phyloP scores from a whole-genome alignment of 345 rosid genomes.

The Noccaea bulbosa region DNA sequence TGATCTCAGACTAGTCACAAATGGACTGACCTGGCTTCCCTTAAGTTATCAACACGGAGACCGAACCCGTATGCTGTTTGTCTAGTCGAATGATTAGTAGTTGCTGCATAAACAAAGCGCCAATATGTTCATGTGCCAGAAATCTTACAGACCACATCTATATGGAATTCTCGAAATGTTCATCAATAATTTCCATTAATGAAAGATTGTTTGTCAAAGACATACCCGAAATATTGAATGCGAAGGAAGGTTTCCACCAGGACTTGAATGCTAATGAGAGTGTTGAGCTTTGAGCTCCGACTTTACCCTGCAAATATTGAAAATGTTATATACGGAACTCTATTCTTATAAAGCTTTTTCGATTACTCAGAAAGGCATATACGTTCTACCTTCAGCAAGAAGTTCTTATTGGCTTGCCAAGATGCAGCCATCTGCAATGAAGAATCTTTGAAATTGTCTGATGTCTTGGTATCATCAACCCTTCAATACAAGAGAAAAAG shows the following conservation, averaged over 20 bases:
- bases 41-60: slow-evolving; percentile 70
- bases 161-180: neutral
- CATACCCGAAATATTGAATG: slow-evolving; percentile 77
- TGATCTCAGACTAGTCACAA: neutral
- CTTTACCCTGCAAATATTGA: slow-evolving; percentile 63
- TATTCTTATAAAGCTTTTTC: slow-evolving; percentile 12
- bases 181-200: neutral
- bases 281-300: slow-evolving; percentile 79
- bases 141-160: neutral
- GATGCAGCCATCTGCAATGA: slow-evolving; percentile 89
- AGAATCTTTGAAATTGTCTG: slow-evolving; percentile 56
- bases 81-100: slow-evolving; percentile 59
- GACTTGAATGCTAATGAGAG: slow-evolving; percentile 82
- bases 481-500: slow-evolving; percentile 42
- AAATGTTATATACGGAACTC: too few relatives aligned
- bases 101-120: slow-evolving; percentile 57
- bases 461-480: slow-evolving; percentile 57
- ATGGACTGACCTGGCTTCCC: slow-evolving; percentile 75
- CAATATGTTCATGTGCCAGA: slow-evolving; percentile 1
- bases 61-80: slow-evolving; percentile 68
- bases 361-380: neutral
- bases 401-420: slow-evolving; percentile 96
- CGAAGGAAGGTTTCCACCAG: slow-evolving; percentile 96
- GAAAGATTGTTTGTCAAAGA: neutral
- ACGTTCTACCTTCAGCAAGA: slow-evolving; percentile 67